Base-by-base conservation (phyloP, 371 early-diverging fungal genomes). In the Mucor piriformis region DNA sequence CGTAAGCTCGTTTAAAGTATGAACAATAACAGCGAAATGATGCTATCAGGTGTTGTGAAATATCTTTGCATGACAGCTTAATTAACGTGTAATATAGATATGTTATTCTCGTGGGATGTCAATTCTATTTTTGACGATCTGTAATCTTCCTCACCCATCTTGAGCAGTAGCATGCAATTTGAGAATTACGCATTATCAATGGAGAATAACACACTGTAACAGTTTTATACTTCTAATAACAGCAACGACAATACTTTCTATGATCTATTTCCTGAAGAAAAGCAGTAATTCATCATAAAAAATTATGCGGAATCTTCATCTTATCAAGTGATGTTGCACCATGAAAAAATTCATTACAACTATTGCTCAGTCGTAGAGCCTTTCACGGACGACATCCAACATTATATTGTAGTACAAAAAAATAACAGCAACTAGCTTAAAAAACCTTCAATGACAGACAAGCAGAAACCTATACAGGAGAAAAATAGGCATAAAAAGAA, bases 81-180 rank as follows among this genome's bases (percentile, higher is more conserved):
- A 43, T 43, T 2, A n/a, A 38, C 20, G n/a, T n/a, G n/a, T n/a
- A n/a, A 54, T 38, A 18, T 35, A 52, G 54, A 50, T 13, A 12
- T 50, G 15, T 33, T 51, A 23, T 59, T 59, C 29, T 33, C 50
- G 34, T 59, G 59, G 59, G 59, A 51, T 24, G 44, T 40, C 34
- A 38, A 50, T 15, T 43, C 32, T 51, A 32, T 21, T 29, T 50
- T 11, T 42, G 23, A 21, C 24, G 16, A 21, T 21, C 37, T 15
- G 40, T 16, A 40, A 25, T 38, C 38, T 38, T 38, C 40, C 3
- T 20, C 20, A 29, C 18, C 37, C 11, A 12, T 0, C 12, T 10
- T 40, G 24, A 29, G 13, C 10, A 33, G 38, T 24, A 27, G 25
- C 6, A 7, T 43, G 15, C 7, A 15, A 18, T 5, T 20, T 16